These are phyloP conservation scores for Chrysanthemum makinoi DNA, from an alignment of 129 eudicot genomes.

Conservation along the genomic window DNA sequence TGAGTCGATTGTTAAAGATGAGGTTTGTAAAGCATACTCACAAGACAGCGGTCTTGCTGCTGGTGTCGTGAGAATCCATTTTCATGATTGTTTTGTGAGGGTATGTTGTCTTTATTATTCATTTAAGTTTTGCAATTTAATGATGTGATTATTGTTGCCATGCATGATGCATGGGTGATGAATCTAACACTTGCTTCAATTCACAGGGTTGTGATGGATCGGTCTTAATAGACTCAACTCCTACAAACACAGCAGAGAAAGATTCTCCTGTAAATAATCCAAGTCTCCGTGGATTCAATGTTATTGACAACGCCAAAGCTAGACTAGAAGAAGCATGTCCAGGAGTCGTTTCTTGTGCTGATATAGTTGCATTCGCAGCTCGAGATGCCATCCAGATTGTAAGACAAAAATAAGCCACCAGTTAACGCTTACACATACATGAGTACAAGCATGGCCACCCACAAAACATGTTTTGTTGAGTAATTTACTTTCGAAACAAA, in stretches of 20 bases:
- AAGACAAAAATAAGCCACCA: conserved; percentile 15
- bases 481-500: too few relatives aligned
- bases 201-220: conserved; percentile 88
- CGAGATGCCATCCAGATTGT: conserved; percentile 58
- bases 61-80: conserved; percentile 9
- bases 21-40: conserved; percentile 1
- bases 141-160: too few relatives aligned
- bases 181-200: too few relatives aligned
- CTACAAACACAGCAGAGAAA: conserved; percentile 70
- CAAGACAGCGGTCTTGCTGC: conserved; percentile 9
- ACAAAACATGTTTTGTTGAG: too few relatives aligned
- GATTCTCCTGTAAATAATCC: conserved; percentile 71
- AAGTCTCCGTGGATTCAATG: conserved; percentile 66
- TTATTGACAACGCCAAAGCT: conserved; percentile 66
- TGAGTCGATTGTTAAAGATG: conserved; percentile 7
- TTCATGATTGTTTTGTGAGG: conserved; percentile 5
- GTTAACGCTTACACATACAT: too few relatives aligned
- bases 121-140: too few relatives aligned
- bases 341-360: conserved; percentile 81
- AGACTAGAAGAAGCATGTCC: conserved; percentile 55
- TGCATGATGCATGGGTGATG: too few relatives aligned
- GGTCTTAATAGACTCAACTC: conserved; percentile 65
- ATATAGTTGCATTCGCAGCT: conserved; percentile 82
- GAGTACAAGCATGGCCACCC: too few relatives aligned
- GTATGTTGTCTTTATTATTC: too few relatives aligned